A percentile compares a stretch with the other conserved stretches of the same genome.
Evolutionary conservation across 768 basidiomycete genomes (phyloP).

Genomic region (Gautieria morchelliformis): DNA sequence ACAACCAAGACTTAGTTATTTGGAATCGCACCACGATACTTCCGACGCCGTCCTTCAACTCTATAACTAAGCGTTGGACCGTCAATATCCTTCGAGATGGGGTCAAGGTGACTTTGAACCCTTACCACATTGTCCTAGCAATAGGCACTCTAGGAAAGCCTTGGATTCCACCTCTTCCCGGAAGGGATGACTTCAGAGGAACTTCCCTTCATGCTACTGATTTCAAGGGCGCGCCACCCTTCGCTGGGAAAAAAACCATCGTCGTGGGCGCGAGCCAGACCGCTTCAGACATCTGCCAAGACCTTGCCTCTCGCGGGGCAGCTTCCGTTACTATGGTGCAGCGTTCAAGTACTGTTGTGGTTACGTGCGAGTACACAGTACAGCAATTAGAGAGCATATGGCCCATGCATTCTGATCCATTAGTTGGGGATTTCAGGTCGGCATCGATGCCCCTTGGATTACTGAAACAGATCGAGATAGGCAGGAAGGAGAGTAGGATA

Average conservation of each 20-base stretch:
- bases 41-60: conserved; percentile 26
- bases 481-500: conserved; percentile 9
- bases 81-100: conserved; percentile 25
- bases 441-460: neutral
- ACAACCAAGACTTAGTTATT: conserved; percentile 23
- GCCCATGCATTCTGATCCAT: neutral
- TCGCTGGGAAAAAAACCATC: neutral
- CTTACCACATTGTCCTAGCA: conserved; percentile 31
- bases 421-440: neutral
- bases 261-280: conserved; percentile 5
- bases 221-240: conserved; percentile 19
- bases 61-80: conserved; percentile 22
- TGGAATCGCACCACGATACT: conserved; percentile 30
- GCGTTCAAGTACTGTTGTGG: neutral
- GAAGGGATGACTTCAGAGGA: conserved; percentile 23
- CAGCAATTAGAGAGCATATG: neutral
- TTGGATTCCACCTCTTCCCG: conserved; percentile 20
- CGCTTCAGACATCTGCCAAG: conserved; percentile 3
- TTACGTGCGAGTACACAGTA: neutral
- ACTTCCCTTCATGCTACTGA: conserved; percentile 22
- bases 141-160: conserved; percentile 29
- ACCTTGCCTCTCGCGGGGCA: neutral
- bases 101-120: conserved; percentile 21
- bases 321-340: no score
- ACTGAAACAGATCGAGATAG: neutral